Percentiles rank a stretch among this genome's conserved stretches.
These are phyloP conservation scores for Pisolithus orientalis DNA, from an alignment of 768 basidiomycete species.

Conservation along the genomic window DNA sequence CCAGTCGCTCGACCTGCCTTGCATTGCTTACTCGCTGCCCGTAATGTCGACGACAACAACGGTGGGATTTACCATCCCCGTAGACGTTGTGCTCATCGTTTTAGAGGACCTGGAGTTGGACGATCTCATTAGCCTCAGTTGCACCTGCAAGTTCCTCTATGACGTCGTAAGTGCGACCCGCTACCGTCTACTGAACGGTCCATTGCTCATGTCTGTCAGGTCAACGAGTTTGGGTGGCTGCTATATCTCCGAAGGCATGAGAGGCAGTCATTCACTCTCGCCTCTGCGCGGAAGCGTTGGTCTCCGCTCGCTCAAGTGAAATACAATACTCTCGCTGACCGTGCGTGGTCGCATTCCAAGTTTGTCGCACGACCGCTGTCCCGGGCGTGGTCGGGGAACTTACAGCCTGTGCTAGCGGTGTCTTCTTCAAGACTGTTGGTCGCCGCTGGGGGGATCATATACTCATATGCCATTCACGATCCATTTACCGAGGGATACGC, in stretches of 20 bases:
- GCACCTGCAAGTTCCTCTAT: slow-evolving; percentile 24
- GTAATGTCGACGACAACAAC: background rate
- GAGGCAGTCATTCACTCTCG: slow-evolving; percentile 49
- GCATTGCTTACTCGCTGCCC: background rate
- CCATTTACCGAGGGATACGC: slow-evolving; percentile 22
- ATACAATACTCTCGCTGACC: slow-evolving; percentile 49
- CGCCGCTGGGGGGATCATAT: slow-evolving; percentile 52
- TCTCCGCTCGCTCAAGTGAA: slow-evolving; percentile 35
- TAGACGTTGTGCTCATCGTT: slow-evolving; percentile 52
- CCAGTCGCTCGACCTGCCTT: background rate
- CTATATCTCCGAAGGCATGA: slow-evolving; percentile 44
- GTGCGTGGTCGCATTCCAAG: slow-evolving; percentile 41
- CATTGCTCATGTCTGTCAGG: slow-evolving; percentile 30
- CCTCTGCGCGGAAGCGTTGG: slow-evolving; percentile 40
- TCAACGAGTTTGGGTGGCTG: slow-evolving; percentile 58
- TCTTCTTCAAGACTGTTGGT: slow-evolving; percentile 51
- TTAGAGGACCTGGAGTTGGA: slow-evolving; percentile 37
- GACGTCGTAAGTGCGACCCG: slow-evolving; percentile 36
- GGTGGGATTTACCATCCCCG: slow-evolving; percentile 32
- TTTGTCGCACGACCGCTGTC: slow-evolving; percentile 65
- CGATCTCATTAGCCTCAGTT: slow-evolving; percentile 34
- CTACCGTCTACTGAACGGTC: background rate
- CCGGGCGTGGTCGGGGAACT: slow-evolving; percentile 48
- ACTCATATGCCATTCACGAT: slow-evolving; percentile 47
- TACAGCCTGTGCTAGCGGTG: slow-evolving; percentile 52